phyloP scores from a whole-genome alignment of 805 yeast species.

The Lipomyces yamadae region DNA sequence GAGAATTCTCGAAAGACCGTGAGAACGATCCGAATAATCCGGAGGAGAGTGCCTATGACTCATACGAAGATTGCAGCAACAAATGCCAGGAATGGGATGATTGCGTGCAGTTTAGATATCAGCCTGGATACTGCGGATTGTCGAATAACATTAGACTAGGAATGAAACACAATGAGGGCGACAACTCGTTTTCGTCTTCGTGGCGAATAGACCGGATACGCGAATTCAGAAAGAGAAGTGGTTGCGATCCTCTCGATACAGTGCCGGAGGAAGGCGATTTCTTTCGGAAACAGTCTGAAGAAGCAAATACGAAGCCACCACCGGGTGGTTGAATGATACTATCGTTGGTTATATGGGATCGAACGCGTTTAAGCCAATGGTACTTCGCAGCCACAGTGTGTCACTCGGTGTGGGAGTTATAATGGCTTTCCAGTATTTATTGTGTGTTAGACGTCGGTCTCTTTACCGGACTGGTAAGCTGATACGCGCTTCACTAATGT shows the following conservation, averaged over 20 bases:
- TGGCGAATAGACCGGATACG: constrained; percentile 46
- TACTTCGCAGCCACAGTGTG: neutral
- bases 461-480: too few species aligned
- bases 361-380: neutral
- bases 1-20: constrained; percentile 3
- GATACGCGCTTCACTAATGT: too few species aligned
- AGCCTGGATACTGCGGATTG: constrained; percentile 19
- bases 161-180: constrained; percentile 17
- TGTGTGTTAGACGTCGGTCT: neutral
- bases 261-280: constrained; percentile 18
- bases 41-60: constrained; percentile 15
- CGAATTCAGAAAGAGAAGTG: constrained; percentile 32
- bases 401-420: neutral
- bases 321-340: neutral
- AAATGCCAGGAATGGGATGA: constrained; percentile 36
- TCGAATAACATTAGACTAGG: constrained; percentile 27
- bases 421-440: neutral
- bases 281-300: neutral
- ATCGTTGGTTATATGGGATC: neutral
- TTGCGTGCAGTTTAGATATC: constrained; percentile 37
- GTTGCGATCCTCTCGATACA: constrained; percentile 39
- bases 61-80: constrained; percentile 24
- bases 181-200: constrained; percentile 40
- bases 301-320: neutral
- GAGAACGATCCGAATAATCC: constrained; percentile 9